Conservation (phyloP, 257 asterid species). For the Solanum sparsipilum region DNA sequence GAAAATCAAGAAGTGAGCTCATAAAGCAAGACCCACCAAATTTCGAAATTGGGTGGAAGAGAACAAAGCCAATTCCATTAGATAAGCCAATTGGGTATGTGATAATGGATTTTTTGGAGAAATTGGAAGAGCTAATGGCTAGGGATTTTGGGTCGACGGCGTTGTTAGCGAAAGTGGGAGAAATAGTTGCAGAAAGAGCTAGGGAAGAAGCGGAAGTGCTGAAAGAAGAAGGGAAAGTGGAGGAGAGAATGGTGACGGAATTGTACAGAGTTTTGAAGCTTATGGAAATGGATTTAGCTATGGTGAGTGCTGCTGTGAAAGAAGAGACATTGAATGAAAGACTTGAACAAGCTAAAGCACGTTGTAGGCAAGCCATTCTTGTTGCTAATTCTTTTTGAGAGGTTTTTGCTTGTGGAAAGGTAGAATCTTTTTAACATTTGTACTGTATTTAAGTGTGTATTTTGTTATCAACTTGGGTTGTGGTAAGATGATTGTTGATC, state of each 20-base stretch:
- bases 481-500: no score
- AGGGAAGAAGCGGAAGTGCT: conserved; percentile 62
- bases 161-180: conserved; percentile 59
- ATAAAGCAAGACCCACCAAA: conserved; percentile 61
- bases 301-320: conserved; percentile 80
- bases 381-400: conserved; percentile 60
- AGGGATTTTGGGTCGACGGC: conserved; percentile 53
- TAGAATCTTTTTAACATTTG: not conserved
- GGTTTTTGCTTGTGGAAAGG: not conserved
- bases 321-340: conserved; percentile 61
- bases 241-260: conserved; percentile 79
- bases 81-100: conserved; percentile 73
- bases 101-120: conserved; percentile 72
- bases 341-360: conserved; percentile 66
- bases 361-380: conserved; percentile 85
- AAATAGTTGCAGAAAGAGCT: conserved; percentile 63
- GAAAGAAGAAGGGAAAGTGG: conserved; percentile 76
- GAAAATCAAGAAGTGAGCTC: conserved; percentile 31
- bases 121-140: conserved; percentile 59
- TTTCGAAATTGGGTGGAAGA: conserved; percentile 87
- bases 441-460: not conserved
- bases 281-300: conserved; percentile 82
- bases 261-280: conserved; percentile 67
- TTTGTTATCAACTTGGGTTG: no score
- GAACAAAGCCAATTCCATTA: conserved; percentile 50